These are phyloP conservation scores for Chlorella sp. DNA, from an alignment of 139 green algal species.

Conservation along the genomic window DNA sequence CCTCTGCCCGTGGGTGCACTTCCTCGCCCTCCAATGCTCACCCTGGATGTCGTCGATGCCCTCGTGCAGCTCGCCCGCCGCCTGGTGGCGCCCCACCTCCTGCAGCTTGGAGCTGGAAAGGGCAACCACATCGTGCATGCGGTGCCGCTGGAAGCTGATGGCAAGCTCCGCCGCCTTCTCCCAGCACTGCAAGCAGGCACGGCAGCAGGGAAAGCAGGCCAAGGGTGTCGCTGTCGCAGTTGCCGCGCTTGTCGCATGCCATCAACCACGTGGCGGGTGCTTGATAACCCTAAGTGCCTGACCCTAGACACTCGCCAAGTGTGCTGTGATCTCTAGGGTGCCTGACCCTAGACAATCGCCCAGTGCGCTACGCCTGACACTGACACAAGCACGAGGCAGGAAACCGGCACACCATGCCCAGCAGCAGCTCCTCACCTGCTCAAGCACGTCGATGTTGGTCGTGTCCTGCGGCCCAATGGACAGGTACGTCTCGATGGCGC, in stretches of 20 bases:
- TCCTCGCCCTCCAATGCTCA: no score
- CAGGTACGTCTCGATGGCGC: conserved; percentile 78
- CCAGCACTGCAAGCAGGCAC: conserved; percentile 45
- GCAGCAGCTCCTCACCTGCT: conserved; percentile 36
- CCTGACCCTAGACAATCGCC: no score
- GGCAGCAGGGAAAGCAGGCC: no score
- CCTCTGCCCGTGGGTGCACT: not conserved
- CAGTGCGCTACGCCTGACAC: no score
- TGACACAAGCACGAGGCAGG: no score
- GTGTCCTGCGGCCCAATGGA: conserved; percentile 36
- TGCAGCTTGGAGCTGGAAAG: conserved; percentile 47
- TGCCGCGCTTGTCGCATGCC: no score
- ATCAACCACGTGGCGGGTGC: no score
- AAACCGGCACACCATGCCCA: not conserved
- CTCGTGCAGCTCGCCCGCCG: conserved; percentile 60
- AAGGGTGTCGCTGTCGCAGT: no score
- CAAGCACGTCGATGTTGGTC: conserved; percentile 39
- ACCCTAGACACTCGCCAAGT: no score
- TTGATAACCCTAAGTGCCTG: no score
- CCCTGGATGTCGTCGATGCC: conserved; percentile 48
- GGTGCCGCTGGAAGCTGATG: conserved; percentile 54
- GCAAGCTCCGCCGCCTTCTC: conserved; percentile 57
- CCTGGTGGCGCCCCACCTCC: conserved; percentile 43
- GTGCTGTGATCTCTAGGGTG: no score
- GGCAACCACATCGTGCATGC: conserved; percentile 53